A percentile compares a stretch with the other conserved stretches of the same genome.
phyloP scores from a whole-genome alignment of 345 rosid species.

The Rhodamnia argentea region DNA sequence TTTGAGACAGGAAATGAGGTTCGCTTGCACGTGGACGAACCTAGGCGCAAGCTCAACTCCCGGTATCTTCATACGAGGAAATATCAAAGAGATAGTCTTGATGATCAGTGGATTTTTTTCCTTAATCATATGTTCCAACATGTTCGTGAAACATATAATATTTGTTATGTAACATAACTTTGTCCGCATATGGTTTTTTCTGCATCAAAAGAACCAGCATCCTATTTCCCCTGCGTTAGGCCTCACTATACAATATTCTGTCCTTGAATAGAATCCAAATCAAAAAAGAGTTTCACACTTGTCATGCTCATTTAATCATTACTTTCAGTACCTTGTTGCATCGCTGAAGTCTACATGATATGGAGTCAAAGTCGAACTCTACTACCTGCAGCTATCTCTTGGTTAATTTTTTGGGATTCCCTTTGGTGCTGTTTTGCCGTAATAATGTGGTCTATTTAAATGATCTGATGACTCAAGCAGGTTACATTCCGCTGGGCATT shows the following conservation, averaged over 20 bases:
- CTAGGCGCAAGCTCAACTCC: slow-evolving; percentile 64
- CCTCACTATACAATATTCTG: background rate
- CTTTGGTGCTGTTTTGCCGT: background rate
- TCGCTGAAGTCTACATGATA: background rate
- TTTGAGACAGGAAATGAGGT: slow-evolving; percentile 38
- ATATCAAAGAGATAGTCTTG: background rate
- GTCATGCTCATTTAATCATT: background rate
- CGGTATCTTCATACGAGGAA: slow-evolving; percentile 20
- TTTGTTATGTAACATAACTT: background rate
- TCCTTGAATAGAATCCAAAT: background rate
- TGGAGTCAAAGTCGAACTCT: background rate
- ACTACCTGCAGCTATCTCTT: background rate
- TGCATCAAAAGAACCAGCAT: background rate
- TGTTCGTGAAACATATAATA: background rate
- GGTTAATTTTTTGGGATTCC: background rate
- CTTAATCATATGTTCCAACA: background rate
- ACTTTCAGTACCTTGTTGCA: background rate
- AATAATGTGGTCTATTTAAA: background rate
- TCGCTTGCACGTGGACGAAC: slow-evolving; percentile 45
- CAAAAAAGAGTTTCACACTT: background rate
- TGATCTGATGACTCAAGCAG: slow-evolving; percentile 14
- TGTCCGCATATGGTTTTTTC: background rate
- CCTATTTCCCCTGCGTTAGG: background rate
- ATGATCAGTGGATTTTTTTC: background rate
- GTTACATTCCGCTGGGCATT: slow-evolving; percentile 88